These are phyloP conservation scores for Aspergillus sp. DNA, from an alignment of 2,329 filamentous ascomycete species.

Conservation along the genomic window DNA sequence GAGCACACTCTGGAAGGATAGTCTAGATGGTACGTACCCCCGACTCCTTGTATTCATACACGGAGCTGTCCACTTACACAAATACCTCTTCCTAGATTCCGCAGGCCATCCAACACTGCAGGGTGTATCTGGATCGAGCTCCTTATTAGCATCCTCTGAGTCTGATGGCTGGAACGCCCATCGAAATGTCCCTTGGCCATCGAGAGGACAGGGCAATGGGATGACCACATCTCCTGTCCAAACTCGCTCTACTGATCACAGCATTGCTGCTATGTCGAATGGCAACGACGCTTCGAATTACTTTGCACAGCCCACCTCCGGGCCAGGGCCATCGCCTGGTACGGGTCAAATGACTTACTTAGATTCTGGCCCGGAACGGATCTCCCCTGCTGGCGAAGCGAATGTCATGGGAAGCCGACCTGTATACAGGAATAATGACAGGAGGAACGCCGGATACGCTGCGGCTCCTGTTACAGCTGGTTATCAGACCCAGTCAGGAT, in stretches of 20 bases:
- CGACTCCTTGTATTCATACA: no score
- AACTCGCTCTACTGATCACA: slow-evolving; percentile 51
- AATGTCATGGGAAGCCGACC: slow-evolving; percentile 31
- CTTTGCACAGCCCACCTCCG: slow-evolving; percentile 47
- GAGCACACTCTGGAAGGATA: slow-evolving; percentile 55
- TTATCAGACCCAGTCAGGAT: slow-evolving; percentile 33
- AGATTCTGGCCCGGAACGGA: slow-evolving; percentile 30
- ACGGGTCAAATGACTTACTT: slow-evolving; percentile 34
- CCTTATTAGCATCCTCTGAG: slow-evolving; percentile 67
- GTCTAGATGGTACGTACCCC: slow-evolving; percentile 37
- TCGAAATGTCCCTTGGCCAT: slow-evolving; percentile 59
- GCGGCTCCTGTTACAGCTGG: slow-evolving; percentile 30
- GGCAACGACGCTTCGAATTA: slow-evolving; percentile 47
- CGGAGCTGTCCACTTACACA: neutral
- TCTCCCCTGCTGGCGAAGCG: slow-evolving; percentile 36
- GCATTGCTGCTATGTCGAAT: slow-evolving; percentile 41
- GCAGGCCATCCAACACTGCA: slow-evolving; percentile 39
- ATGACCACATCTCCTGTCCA: slow-evolving; percentile 60
- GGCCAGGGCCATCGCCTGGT: slow-evolving; percentile 39
- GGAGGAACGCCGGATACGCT: slow-evolving; percentile 33
- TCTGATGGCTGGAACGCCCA: slow-evolving; percentile 61
- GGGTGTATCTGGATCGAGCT: slow-evolving; percentile 66
- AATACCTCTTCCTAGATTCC: slow-evolving; percentile 23
- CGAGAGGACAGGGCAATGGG: slow-evolving; percentile 46
- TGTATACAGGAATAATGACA: slow-evolving; percentile 36